These are phyloP conservation scores for Camptophora hylomeconis DNA, from an alignment of 2,329 filamentous ascomycete species.

Conservation along the genomic window DNA sequence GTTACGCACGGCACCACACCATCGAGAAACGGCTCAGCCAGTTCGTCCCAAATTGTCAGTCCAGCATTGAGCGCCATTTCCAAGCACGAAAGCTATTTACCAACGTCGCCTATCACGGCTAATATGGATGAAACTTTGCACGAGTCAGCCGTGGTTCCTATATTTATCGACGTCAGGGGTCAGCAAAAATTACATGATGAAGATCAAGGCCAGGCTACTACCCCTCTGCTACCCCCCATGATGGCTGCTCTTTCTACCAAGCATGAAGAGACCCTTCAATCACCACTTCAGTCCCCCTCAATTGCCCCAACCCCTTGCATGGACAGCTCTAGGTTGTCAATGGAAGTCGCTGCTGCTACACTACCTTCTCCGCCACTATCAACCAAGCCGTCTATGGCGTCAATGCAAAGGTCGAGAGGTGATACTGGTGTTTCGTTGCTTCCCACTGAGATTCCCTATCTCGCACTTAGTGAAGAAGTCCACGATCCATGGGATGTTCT, in stretches of 20 bases:
- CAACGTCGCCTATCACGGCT: conserved; percentile 51
- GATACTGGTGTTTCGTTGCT: conserved; percentile 33
- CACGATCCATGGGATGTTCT: conserved; percentile 72
- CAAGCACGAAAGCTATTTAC: conserved; percentile 39
- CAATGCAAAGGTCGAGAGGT: conserved; percentile 43
- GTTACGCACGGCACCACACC: conserved; percentile 51
- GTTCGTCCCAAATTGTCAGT: conserved; percentile 25
- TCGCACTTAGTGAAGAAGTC: conserved; percentile 47
- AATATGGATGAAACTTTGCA: conserved; percentile 43
- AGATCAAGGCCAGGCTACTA: conserved; percentile 57
- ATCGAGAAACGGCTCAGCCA: conserved; percentile 29
- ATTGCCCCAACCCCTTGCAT: conserved; percentile 47
- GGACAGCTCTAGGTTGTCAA: conserved; percentile 31
- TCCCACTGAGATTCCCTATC: conserved; percentile 48
- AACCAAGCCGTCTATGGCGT: conserved; percentile 62
- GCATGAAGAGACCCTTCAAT: conserved; percentile 49
- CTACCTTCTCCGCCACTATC: conserved; percentile 61
- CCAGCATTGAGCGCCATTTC: conserved; percentile 24
- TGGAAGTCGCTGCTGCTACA: conserved; percentile 34
- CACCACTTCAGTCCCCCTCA: conserved; percentile 75
- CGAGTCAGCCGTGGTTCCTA: conserved; percentile 35
- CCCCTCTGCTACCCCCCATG: conserved; percentile 72
- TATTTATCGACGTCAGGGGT: conserved; percentile 36
- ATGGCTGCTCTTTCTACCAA: conserved; percentile 46
- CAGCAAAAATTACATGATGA: conserved; percentile 38